These are phyloP conservation scores for Pseudocercospora fuligena DNA, from an alignment of 2,329 filamentous ascomycete genomes.

Conservation along the genomic window DNA sequence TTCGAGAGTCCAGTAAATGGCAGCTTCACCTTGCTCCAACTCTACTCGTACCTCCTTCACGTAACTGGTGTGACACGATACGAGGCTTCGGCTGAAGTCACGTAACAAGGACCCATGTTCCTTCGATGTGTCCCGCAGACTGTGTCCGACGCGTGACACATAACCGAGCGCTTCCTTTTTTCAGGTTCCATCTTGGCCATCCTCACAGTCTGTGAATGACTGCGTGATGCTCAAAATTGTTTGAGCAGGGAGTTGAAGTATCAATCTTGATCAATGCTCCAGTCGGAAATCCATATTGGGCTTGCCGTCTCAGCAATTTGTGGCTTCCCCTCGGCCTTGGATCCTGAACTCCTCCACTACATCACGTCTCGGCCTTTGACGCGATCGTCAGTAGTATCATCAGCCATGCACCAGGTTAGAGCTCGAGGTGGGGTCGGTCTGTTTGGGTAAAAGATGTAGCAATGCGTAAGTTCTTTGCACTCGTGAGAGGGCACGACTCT, in stretches of 20 bases:
- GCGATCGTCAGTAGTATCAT: slow-evolving; percentile 12
- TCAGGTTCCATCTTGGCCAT: neutral
- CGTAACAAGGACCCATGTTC: neutral
- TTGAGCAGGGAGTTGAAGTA: neutral
- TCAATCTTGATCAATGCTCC: neutral
- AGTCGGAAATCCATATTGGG: slow-evolving; percentile 3
- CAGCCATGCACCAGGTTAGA: slow-evolving; percentile 7
- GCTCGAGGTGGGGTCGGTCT: slow-evolving; percentile 18
- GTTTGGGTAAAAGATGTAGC: slow-evolving; percentile 1
- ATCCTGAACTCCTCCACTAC: neutral
- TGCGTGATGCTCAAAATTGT: neutral
- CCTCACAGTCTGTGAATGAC: too few relatives aligned
- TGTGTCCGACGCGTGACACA: neutral
- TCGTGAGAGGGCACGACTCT: neutral
- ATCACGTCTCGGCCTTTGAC: slow-evolving; percentile 15
- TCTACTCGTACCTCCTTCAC: neutral
- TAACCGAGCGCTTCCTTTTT: neutral
- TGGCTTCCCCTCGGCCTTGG: slow-evolving; percentile 5
- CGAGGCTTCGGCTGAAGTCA: neutral
- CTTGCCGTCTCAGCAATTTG: slow-evolving; percentile 9
- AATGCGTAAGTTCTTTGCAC: neutral
- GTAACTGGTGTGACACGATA: neutral
- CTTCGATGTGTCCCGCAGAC: neutral
- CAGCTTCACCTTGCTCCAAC: neutral
- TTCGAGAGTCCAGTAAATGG: neutral